Base-by-base conservation (phyloP, 23 red algal genomes). In the Chondrus crispus region DNA sequence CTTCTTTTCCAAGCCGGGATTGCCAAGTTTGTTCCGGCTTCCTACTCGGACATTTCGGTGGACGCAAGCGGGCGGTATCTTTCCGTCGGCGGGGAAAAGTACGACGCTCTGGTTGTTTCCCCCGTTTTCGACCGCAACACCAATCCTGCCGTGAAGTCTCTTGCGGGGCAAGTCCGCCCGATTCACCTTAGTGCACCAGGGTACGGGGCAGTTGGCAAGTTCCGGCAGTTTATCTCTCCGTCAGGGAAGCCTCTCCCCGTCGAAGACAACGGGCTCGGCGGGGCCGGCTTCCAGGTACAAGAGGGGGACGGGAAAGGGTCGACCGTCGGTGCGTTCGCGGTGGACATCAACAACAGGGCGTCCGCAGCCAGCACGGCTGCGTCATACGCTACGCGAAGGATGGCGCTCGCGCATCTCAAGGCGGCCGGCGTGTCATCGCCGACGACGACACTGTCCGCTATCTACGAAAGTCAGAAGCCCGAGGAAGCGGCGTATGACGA, bases 311-410 rank as follows among this genome's bases (percentile, higher is more conserved):
- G 19, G 38, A 57, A 57, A 18, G 80, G 46, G 45, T 63, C 80
- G 4, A 35, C 32, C 19, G 49, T 46, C 30, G 80, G 80, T 3
- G n/a, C n/a, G n/a, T 89, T 89, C 22, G 85, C 68, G 1, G 85
- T 78, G 37, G 85, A 89, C 62, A 69, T 89, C 43, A 89, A 89
- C 85, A 89, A 89, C 72, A 53, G 85, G 46, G 85, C 26, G 2
- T 89, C 85, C 16, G 85, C 63, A 32, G 68, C 49, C 3, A 55
- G 46, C 39, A 48, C 38, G 18, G 85, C 85, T 2, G 29, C 85
- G 12, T 76, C 68, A 5, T 42, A 76, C 13, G 60, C 85, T 3
- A 46, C 77, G 29, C 43, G 85, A 43, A 40, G 85, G 54, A 89
- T 89, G 85, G 85, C 85, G 16, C 64, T 78, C 16, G 69, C 85